Evolutionary conservation across 2,329 filamentous ascomycete genomes (phyloP).

Genomic region (Fusarium sp.): DNA sequence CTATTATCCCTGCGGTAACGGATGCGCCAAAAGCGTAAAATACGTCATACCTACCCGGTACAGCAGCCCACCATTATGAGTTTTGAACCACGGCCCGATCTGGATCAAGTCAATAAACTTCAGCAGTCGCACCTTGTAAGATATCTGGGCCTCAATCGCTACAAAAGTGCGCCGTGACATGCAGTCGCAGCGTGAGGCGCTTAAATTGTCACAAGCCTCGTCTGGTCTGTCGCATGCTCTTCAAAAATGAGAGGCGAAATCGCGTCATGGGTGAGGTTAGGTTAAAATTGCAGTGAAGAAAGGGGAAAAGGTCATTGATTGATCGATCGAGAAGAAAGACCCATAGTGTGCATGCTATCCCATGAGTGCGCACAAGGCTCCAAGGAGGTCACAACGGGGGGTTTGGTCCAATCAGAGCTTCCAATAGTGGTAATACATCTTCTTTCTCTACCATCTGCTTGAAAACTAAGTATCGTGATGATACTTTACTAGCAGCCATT

Average conservation of each 20-base stretch:
- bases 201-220: not conserved
- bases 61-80: not conserved
- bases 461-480: no score
- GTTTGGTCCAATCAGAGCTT: no score
- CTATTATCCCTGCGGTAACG: not conserved
- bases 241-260: not conserved
- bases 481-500: no score
- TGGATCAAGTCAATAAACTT: not conserved
- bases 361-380: no score
- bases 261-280: not conserved
- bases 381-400: no score
- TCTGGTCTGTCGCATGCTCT: not conserved
- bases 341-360: no score
- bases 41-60: not conserved
- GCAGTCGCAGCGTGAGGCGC: not conserved
- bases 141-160: not conserved
- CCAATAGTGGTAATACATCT: no score
- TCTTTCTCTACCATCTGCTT: no score
- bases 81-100: not conserved
- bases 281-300: not conserved
- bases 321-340: no score
- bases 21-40: not conserved
- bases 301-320: no score
- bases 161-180: not conserved
- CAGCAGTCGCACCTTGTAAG: not conserved